A percentile compares a stretch with the other conserved stretches of the same genome.
phyloP scores from a whole-genome alignment of 2,329 filamentous ascomycete species.

The Macrophomina phaseolina region DNA sequence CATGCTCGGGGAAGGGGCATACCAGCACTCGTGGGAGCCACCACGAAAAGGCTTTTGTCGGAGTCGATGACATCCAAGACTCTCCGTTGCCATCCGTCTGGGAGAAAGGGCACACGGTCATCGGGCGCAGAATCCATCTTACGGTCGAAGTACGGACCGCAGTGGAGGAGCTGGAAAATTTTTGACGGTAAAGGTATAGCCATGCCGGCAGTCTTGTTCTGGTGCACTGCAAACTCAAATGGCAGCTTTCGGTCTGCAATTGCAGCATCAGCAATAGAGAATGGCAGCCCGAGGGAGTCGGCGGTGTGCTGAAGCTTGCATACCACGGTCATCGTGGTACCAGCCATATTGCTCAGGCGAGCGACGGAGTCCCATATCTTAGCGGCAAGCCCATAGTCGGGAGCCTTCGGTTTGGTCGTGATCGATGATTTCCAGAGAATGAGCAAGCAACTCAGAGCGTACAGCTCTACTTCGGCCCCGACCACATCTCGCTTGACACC shows the following conservation, averaged over 20 bases:
- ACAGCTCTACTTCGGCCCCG: constrained; percentile 55
- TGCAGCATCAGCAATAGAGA: constrained; percentile 38
- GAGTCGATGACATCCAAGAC: constrained; percentile 76
- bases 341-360: constrained; percentile 45
- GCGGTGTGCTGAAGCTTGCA: constrained; percentile 44
- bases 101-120: constrained; percentile 71
- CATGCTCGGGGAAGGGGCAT: too few species aligned
- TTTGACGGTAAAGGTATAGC: constrained; percentile 49
- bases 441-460: constrained; percentile 56
- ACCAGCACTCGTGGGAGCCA: constrained; percentile 71
- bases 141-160: constrained; percentile 77
- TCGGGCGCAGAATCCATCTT: constrained; percentile 72
- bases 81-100: constrained; percentile 76
- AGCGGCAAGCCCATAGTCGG: constrained; percentile 50
- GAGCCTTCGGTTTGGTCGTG: constrained; percentile 36
- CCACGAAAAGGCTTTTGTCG: constrained; percentile 72
- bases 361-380: constrained; percentile 54
- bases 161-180: constrained; percentile 71
- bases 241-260: constrained; percentile 49
- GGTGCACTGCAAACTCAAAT: constrained; percentile 44
- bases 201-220: constrained; percentile 36
- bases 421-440: constrained; percentile 51
- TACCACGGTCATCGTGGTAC: constrained; percentile 51
- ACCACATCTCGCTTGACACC: constrained; percentile 47
- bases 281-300: constrained; percentile 48